These are phyloP conservation scores for Thuja plicata DNA, from an alignment of 83 land plant genomes.

Conservation along the genomic window DNA sequence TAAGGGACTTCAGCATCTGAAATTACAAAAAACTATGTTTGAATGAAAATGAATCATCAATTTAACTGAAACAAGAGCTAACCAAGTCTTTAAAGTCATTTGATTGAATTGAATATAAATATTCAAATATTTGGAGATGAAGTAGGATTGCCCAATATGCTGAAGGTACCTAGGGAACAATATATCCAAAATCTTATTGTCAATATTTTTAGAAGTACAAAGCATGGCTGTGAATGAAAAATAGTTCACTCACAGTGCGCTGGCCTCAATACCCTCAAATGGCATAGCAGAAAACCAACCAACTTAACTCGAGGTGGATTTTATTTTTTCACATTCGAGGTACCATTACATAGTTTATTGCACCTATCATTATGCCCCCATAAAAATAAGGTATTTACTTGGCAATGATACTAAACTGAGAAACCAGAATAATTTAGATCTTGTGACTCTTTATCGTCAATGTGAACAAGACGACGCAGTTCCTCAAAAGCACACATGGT, in stretches of 20 bases:
- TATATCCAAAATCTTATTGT: background rate
- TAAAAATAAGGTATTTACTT: background rate
- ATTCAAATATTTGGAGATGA: background rate
- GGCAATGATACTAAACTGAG: background rate
- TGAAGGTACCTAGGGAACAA: background rate
- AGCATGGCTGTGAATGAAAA: background rate
- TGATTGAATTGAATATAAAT: background rate
- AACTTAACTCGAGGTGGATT: background rate
- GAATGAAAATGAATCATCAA: background rate
- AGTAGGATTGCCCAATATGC: background rate
- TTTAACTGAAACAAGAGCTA: background rate
- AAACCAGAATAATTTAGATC: background rate
- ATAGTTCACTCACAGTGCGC: background rate
- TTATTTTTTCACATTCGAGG: background rate
- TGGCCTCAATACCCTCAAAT: background rate
- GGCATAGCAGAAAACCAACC: background rate
- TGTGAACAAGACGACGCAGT: constrained; percentile 23
- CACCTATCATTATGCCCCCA: background rate
- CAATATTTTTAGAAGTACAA: background rate
- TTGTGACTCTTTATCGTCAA: background rate
- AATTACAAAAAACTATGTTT: background rate
- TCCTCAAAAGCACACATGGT: constrained; percentile 50
- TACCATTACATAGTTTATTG: background rate
- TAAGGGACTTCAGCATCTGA: background rate
- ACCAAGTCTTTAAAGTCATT: background rate